Evolutionary conservation across 2,329 filamentous ascomycete species (phyloP).

Genomic region (Stenocarpella maydis): DNA sequence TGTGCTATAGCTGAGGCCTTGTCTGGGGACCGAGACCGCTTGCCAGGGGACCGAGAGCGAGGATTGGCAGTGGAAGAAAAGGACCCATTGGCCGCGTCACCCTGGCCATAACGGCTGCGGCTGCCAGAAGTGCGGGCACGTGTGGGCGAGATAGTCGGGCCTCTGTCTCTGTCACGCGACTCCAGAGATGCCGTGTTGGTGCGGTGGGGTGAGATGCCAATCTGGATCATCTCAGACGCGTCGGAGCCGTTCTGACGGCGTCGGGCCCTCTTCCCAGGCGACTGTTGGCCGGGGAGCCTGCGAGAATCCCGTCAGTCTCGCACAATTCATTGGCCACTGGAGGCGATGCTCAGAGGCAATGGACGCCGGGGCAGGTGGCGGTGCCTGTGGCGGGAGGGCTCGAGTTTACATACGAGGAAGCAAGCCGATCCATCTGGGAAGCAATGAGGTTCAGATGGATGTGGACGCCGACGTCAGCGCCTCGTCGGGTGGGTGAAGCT

Average conservation of each 20-base stretch:
- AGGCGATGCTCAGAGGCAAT: not conserved
- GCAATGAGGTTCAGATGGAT: conserved; percentile 59
- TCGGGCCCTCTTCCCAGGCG: conserved; percentile 25
- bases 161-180: not conserved
- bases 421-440: conserved; percentile 56
- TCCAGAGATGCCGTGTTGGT: not conserved
- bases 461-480: conserved; percentile 50
- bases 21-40: conserved; percentile 34
- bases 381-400: too few relatives aligned
- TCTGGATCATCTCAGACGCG: conserved; percentile 24
- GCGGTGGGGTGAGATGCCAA: conserved; percentile 16
- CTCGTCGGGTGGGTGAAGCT: conserved; percentile 47
- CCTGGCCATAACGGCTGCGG: not conserved
- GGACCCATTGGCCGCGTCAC: not conserved
- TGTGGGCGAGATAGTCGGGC: not conserved
- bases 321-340: not conserved
- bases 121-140: conserved; percentile 2
- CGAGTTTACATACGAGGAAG: conserved; percentile 50
- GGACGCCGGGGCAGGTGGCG: not conserved
- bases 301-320: conserved; percentile 30
- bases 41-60: conserved; percentile 40
- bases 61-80: conserved; percentile 24
- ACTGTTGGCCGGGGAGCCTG: conserved; percentile 32
- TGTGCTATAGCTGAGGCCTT: conserved; percentile 24
- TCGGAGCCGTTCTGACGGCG: conserved; percentile 4